Evolutionary conservation across 2,329 filamentous ascomycete genomes (phyloP).

Genomic region (Talaromyces islandicus): DNA sequence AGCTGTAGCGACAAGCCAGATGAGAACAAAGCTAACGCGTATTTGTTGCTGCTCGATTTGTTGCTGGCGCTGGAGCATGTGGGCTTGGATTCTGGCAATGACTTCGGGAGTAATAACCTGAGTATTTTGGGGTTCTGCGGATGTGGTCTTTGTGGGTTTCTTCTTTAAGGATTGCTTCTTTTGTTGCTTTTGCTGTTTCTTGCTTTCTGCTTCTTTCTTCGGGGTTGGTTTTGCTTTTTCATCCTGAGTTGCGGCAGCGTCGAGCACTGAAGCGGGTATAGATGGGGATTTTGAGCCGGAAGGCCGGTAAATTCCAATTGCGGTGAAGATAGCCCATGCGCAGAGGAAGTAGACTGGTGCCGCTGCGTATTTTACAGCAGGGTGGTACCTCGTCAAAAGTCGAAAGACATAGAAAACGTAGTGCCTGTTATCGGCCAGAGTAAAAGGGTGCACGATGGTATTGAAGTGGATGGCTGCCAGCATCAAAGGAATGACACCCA

Average conservation of each 20-base stretch:
- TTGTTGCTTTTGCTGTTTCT: conserved; percentile 17
- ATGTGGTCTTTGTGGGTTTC: conserved; percentile 14
- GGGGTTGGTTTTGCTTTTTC: conserved; percentile 14
- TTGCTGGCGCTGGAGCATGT: conserved; percentile 25
- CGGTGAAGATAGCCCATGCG: conserved; percentile 62
- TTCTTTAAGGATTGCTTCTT: conserved; percentile 20
- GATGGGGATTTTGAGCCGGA: conserved; percentile 1
- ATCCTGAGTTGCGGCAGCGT: conserved; percentile 13
- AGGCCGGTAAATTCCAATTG: conserved; percentile 46
- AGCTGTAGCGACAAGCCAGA: conserved; percentile 64
- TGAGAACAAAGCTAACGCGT: conserved; percentile 48
- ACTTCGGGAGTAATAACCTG: conserved; percentile 22
- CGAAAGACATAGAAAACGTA: conserved; percentile 97
- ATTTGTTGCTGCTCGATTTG: conserved; percentile 21
- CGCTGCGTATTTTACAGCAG: conserved; percentile 59
- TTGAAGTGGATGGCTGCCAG: conserved; percentile 63
- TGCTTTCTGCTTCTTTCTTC: conserved; percentile 16
- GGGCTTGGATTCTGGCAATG: conserved; percentile 22
- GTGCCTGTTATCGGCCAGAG: conserved; percentile 90
- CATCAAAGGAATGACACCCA: conserved; percentile 37
- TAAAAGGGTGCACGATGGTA: conserved; percentile 93
- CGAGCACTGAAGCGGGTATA: conserved; percentile 6
- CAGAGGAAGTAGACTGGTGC: conserved; percentile 65
- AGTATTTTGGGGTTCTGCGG: conserved; percentile 13
- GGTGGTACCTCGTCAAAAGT: conserved; percentile 64